phyloP scores from a whole-genome alignment of 805 yeast genomes.

The Priceomyces castillae region DNA sequence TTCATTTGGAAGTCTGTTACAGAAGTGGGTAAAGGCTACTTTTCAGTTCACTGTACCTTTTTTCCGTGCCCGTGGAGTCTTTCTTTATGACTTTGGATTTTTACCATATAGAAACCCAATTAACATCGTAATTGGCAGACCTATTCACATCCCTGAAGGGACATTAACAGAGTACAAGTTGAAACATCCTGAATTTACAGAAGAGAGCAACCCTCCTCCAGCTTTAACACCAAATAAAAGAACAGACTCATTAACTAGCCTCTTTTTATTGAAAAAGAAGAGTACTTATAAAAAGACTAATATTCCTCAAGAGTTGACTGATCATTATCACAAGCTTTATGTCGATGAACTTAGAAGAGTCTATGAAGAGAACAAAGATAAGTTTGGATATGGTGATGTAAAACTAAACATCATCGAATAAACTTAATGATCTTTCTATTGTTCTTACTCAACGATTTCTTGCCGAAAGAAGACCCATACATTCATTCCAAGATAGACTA shows the following conservation, averaged over 20 bases:
- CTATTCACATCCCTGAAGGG: constrained; percentile 54
- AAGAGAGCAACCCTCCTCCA: not conserved
- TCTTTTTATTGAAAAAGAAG: constrained; percentile 20
- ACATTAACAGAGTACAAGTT: constrained; percentile 29
- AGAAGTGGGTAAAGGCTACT: constrained; percentile 65
- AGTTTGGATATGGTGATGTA: constrained; percentile 51
- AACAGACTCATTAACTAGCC: constrained; percentile 26
- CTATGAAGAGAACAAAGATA: constrained; percentile 63
- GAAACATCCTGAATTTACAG: constrained; percentile 31
- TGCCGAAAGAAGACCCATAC: too few species aligned
- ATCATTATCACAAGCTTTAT: constrained; percentile 71
- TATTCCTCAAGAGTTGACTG: constrained; percentile 45
- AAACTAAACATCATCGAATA: constrained; percentile 46
- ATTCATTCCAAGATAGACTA: too few species aligned
- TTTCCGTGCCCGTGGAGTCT: constrained; percentile 87
- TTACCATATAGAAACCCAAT: constrained; percentile 83
- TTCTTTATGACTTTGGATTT: constrained; percentile 88
- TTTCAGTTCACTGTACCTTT: constrained; percentile 88
- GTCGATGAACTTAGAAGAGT: constrained; percentile 59
- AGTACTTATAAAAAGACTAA: constrained; percentile 21
- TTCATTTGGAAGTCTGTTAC: constrained; percentile 52
- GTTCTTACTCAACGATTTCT: too few species aligned
- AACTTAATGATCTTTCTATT: not conserved
- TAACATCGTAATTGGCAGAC: constrained; percentile 69
- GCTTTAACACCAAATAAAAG: constrained; percentile 5